These are phyloP conservation scores for Exophiala calicioides DNA, from an alignment of 2,329 filamentous ascomycete species.

Conservation along the genomic window DNA sequence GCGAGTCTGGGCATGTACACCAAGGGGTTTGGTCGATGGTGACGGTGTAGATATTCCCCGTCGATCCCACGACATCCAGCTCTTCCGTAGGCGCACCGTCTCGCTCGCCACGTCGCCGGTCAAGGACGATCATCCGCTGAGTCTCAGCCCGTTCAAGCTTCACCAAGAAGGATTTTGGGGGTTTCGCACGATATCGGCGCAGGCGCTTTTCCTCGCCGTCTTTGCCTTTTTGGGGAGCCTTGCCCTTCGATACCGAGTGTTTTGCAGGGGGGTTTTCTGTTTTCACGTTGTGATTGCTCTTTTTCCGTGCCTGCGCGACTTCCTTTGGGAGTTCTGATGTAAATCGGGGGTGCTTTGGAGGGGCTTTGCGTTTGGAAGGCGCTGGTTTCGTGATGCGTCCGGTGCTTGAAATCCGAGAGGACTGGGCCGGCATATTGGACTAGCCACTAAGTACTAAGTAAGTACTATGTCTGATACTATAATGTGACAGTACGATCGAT, in stretches of 20 bases:
- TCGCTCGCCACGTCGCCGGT: slow-evolving; percentile 48
- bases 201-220: slow-evolving; percentile 41
- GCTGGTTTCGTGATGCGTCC: slow-evolving; percentile 1
- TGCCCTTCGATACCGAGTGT: too few relatives aligned
- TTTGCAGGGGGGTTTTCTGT: neutral
- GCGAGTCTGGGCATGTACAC: slow-evolving; percentile 58
- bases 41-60: slow-evolving; percentile 62
- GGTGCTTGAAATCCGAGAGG: neutral
- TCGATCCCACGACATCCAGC: slow-evolving; percentile 60
- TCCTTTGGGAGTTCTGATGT: too few relatives aligned
- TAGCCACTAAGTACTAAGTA: too few relatives aligned
- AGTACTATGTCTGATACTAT: too few relatives aligned
- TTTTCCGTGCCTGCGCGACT: too few relatives aligned
- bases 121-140: slow-evolving; percentile 59
- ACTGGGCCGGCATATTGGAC: neutral
- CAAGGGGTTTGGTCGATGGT: slow-evolving; percentile 53
- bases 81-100: slow-evolving; percentile 51
- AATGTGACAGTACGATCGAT: neutral
- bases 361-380: neutral
- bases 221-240: neutral
- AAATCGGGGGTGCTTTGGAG: neutral
- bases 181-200: slow-evolving; percentile 42
- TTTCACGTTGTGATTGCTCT: neutral
- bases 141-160: slow-evolving; percentile 52
- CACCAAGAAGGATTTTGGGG: slow-evolving; percentile 50